phyloP scores from a whole-genome alignment of 805 yeast genomes.

The Candida fluviatilis region DNA sequence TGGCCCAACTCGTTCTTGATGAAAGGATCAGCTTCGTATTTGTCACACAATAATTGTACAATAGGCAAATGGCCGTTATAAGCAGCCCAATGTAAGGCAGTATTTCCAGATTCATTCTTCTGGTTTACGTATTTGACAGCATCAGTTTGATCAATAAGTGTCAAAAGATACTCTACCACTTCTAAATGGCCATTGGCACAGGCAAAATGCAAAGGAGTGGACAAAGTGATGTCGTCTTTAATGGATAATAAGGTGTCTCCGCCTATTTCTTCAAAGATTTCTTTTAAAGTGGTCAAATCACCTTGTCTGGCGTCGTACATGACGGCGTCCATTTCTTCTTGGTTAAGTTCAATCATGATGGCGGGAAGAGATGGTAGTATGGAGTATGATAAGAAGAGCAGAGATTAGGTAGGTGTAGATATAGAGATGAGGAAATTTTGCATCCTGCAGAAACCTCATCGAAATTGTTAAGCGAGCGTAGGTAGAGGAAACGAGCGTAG shows the following conservation, averaged over 20 bases:
- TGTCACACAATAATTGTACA: conserved; percentile 67
- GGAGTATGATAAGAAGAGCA: no score
- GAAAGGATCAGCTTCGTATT: conserved; percentile 77
- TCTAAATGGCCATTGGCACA: conserved; percentile 89
- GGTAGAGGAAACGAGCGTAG: no score
- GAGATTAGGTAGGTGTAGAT: no score
- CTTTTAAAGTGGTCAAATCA: conserved; percentile 71
- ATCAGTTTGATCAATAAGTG: conserved; percentile 41
- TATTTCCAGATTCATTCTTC: conserved; percentile 79
- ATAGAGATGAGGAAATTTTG: conserved; percentile 1
- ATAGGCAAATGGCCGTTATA: conserved; percentile 76
- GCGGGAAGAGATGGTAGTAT: no score
- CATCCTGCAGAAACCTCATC: background rate
- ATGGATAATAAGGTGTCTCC: conserved; percentile 41
- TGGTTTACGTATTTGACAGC: conserved; percentile 30
- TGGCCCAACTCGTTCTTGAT: conserved; percentile 69
- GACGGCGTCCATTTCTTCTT: conserved; percentile 80
- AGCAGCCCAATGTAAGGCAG: conserved; percentile 96
- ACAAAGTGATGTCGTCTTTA: conserved; percentile 58
- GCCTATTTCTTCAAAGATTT: conserved; percentile 57
- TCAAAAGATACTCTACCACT: conserved; percentile 56
- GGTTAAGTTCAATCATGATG: conserved; percentile 38
- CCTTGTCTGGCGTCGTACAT: conserved; percentile 85
- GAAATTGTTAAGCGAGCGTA: no score
- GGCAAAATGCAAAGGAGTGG: conserved; percentile 91